phyloP scores from a whole-genome alignment of 2,329 filamentous ascomycete species.

The Drechslerella dactyloides region DNA sequence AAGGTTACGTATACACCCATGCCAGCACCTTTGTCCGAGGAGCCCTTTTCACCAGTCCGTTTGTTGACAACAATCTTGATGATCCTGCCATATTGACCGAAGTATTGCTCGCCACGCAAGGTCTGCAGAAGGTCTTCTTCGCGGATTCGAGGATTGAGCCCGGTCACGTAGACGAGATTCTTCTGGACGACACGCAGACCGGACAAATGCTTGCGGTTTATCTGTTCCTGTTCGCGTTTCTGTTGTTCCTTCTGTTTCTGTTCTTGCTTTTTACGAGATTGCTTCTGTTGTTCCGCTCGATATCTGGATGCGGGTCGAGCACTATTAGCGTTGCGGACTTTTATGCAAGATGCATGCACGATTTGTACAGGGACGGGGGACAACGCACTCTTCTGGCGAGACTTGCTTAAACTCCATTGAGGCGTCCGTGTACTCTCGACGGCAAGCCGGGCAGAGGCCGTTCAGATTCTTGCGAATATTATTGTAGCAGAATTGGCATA shows the following conservation, averaged over 20 bases:
- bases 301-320: slow-evolving; percentile 57
- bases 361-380: background rate
- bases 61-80: slow-evolving; percentile 99
- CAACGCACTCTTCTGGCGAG: slow-evolving; percentile 86
- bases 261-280: slow-evolving; percentile 89
- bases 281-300: slow-evolving; percentile 64
- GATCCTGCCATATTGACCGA: slow-evolving; percentile 97
- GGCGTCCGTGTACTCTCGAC: slow-evolving; percentile 93
- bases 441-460: slow-evolving; percentile 94
- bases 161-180: slow-evolving; percentile 97
- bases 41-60: slow-evolving; percentile 74
- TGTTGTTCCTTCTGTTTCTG: slow-evolving; percentile 92
- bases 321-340: background rate
- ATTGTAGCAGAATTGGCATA: slow-evolving; percentile 99
- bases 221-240: slow-evolving; percentile 93
- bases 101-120: slow-evolving; percentile 87
- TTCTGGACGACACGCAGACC: slow-evolving; percentile 97
- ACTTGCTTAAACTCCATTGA: slow-evolving; percentile 97
- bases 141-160: slow-evolving; percentile 85
- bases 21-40: slow-evolving; percentile 31
- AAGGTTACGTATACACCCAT: slow-evolving; percentile 98
- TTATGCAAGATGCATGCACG: background rate
- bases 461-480: slow-evolving; percentile 99
- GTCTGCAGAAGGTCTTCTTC: slow-evolving; percentile 93
- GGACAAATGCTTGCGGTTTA: slow-evolving; percentile 93